phyloP scores from a whole-genome alignment of 1,284 basidiomycete species.

The Sanghuangporus baumii region DNA sequence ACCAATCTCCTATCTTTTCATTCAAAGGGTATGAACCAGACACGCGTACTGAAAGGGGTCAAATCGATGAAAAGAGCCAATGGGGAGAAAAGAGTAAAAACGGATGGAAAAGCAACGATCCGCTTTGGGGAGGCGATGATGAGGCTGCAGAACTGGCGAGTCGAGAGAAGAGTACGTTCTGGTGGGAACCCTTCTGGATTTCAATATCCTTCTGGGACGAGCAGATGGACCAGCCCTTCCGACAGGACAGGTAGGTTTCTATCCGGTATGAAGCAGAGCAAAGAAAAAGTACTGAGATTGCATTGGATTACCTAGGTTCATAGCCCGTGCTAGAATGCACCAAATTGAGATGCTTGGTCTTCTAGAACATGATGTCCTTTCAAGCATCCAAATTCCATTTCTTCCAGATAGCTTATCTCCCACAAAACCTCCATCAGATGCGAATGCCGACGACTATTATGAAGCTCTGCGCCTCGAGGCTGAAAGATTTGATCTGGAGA shows the following conservation, averaged over 20 bases:
- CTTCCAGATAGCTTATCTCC: slow-evolving; percentile 40
- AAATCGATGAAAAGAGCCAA: no score
- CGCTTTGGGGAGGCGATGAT: slow-evolving; percentile 77
- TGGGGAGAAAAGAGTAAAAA: slow-evolving; percentile 27
- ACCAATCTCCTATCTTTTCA: slow-evolving; percentile 86
- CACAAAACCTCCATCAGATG: slow-evolving; percentile 16
- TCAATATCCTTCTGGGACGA: slow-evolving; percentile 78
- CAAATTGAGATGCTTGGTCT: slow-evolving; percentile 92
- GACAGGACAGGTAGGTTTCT: slow-evolving; percentile 63
- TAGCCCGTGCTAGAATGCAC: slow-evolving; percentile 89
- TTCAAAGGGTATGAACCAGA: slow-evolving; percentile 58
- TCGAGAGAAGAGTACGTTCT: slow-evolving; percentile 52
- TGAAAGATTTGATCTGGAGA: slow-evolving; percentile 64
- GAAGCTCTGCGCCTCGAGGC: slow-evolving; percentile 37
- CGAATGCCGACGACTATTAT: slow-evolving; percentile 7
- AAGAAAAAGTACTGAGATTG: neutral
- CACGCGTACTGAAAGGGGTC: slow-evolving; percentile 32
- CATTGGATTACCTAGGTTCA: slow-evolving; percentile 50
- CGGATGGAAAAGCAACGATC: slow-evolving; percentile 55
- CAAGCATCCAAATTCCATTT: slow-evolving; percentile 79
- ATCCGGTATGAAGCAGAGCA: neutral
- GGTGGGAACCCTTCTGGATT: slow-evolving; percentile 87
- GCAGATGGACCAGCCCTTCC: slow-evolving; percentile 83
- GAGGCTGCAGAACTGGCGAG: slow-evolving; percentile 26
- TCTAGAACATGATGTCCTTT: slow-evolving; percentile 82